Evolutionary conservation across 306 rosid genomes (phyloP), one percentile per base, ranked within the genome.

Genomic region (Inga oerstediana): DNA sequence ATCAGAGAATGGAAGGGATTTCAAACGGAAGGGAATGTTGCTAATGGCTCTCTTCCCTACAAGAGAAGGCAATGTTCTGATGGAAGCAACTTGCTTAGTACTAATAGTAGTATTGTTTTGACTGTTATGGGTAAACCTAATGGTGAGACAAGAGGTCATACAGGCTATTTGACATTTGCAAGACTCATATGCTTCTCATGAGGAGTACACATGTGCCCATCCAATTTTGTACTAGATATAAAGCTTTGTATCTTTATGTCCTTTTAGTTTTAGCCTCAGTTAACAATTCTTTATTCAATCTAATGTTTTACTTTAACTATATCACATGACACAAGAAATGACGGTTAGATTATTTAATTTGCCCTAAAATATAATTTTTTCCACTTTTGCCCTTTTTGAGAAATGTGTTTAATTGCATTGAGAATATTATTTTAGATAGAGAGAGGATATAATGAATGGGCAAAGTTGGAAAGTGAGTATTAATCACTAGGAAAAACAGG

Each of bases 101-200:
- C n/a, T n/a, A 74, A 56, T 67, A 34, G 10, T 11, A 49, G 30
- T 22, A 59, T 34, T 34, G 77, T 81, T 79, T 80, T 93, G 81
- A 77, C 90, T 15, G 74, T 90, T 52, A 90, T 91, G 94, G 97
- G 89, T 48, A 88, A 86, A 84, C 97, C 94, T 5, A 84, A 89
- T 58, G 79, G 86, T 39, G 98, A 94, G 76, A 93, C 98, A 61
- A 89, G 89, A 86, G 98, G 98, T 82, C 98, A 93, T 88, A 94
- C 97, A 3, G 97, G 98, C 79, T 93, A 91, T 90, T 82, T 94
- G 87, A 93, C 98, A 72, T 93, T 91, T 83, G 97, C 97, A 59
- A 90, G 97, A 71, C 94, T 90, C 73, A 88, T 83, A 87, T 91
- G 95, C 83, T 45, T 87, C 72, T 85, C 84, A 49, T 90, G 82